Base-by-base conservation (phyloP, 495 filamentous ascomycete genomes). In the Corynascus novoguineensis region DNA sequence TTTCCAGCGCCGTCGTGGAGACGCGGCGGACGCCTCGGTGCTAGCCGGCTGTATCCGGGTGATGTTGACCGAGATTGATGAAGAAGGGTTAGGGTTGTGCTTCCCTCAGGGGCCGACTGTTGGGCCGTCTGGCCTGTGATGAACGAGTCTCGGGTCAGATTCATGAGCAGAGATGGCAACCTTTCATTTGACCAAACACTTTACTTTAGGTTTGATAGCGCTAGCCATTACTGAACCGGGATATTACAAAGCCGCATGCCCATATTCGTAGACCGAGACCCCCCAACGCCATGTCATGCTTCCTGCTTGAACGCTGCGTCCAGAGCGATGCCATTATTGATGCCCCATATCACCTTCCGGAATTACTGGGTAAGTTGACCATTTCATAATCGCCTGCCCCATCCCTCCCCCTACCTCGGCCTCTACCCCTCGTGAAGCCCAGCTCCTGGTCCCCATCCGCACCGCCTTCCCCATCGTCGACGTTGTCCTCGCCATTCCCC, bases 391-490 rank as follows among this genome's bases (percentile, higher is more conserved):
- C 59, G 24, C 59, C 59, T 5, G 48, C 53, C 32, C 59, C 59
- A 31, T 61, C 59, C 27, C 59, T 38, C 21, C 59, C 53, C 9
- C 53, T 24, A 11, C 53, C 59, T 8, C 53, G 28, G 24, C 53
- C 53, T 19, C 53, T 45, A 0, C 59, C 58, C 4, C 59, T 38
- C 10, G 53, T 53, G n/a, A 53, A 57, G 17, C 59, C 59, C 27
- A 57, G 52, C 21, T 61, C 59, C 46, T 52, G 55, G 4, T 56
- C 58, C 42, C 62, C 66, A 60, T 41, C 58, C 55, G 32, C 44
- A 55, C 68, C 19, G 58, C 67, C 48, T 64, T 68, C 19, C 66
- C 64, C 28, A 61, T 60, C 52, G 64, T 65, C 38, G 59, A 53
- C 50, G n/a, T 32, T 55, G 22, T 45, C 29, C 12, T 59, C 60